Percentiles rank a stretch among this genome's conserved stretches.
Conservation (phyloP, 208 protist genomes). For the Leptomonas pyrrhocoris region DNA sequence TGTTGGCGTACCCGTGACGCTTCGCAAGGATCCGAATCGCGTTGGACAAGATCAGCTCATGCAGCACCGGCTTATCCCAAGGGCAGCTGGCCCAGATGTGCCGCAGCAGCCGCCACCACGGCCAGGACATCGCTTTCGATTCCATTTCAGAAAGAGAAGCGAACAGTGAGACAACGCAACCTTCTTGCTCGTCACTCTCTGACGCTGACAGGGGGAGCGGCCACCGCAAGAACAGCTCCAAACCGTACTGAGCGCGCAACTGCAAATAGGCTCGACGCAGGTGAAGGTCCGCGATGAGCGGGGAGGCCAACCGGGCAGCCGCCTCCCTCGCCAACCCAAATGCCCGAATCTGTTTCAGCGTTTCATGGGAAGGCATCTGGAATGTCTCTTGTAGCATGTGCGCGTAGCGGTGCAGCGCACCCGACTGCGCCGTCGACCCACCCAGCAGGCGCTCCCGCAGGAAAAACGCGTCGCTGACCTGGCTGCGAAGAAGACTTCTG, state of each 20-base stretch:
- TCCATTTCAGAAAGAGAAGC: constrained; percentile 3
- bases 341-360: neutral
- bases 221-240: constrained; percentile 75
- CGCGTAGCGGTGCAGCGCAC: constrained; percentile 21
- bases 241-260: constrained; percentile 48
- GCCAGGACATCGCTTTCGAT: constrained; percentile 9
- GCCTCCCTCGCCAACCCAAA: neutral
- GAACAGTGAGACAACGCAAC: neutral
- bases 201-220: constrained; percentile 11
- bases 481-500: neutral
- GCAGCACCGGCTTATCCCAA: constrained; percentile 35
- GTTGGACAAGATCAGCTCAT: constrained; percentile 71
- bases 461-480: constrained; percentile 21
- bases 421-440: constrained; percentile 18
- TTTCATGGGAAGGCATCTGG: constrained; percentile 18
- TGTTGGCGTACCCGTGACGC: constrained; percentile 46
- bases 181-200: neutral
- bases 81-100: constrained; percentile 44
- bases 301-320: neutral
- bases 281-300: constrained; percentile 8
- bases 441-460: constrained; percentile 22
- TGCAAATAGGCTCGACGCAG: constrained; percentile 48
- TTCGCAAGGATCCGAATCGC: constrained; percentile 63
- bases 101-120: constrained; percentile 60
- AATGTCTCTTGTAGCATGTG: constrained; percentile 4